Evolutionary conservation across 768 basidiomycete genomes (phyloP).

Genomic region (Tylopilus intermedius): DNA sequence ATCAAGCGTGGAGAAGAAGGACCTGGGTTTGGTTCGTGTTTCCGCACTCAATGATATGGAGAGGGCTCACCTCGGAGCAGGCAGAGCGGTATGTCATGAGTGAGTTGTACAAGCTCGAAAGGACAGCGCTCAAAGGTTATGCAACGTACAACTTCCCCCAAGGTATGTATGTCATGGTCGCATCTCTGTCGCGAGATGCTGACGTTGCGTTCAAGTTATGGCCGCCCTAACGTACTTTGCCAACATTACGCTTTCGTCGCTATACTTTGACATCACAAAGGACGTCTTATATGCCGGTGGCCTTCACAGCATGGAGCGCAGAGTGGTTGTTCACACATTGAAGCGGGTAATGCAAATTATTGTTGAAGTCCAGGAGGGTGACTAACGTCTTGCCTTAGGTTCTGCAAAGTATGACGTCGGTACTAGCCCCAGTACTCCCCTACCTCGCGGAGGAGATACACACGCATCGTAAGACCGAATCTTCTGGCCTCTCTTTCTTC

Average conservation of each 20-base stretch:
- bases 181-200: not conserved
- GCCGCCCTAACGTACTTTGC: conserved; percentile 70
- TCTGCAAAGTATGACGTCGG: conserved; percentile 57
- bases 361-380: not conserved
- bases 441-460: conserved; percentile 90
- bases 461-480: conserved; percentile 17
- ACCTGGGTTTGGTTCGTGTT: conserved; percentile 61
- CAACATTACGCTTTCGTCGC: conserved; percentile 78
- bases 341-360: conserved; percentile 45
- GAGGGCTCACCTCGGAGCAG: conserved; percentile 37
- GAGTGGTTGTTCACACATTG: conserved; percentile 65
- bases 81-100: conserved; percentile 84
- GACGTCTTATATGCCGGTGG: conserved; percentile 80
- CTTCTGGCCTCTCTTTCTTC: conserved; percentile 56
- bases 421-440: conserved; percentile 83
- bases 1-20: conserved; percentile 24
- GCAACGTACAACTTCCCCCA: conserved; percentile 71
- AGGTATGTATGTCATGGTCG: conserved; percentile 42
- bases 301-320: conserved; percentile 46
- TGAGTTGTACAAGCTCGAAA: conserved; percentile 71
- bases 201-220: conserved; percentile 48
- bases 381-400: conserved; percentile 38
- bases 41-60: not conserved
- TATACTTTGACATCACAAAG: conserved; percentile 91
- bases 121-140: conserved; percentile 63